Percentiles rank a stretch among this genome's conserved stretches.
Evolutionary conservation across 2,329 filamentous ascomycete genomes (phyloP).

Genomic region (Dactylella cylindrospora): DNA sequence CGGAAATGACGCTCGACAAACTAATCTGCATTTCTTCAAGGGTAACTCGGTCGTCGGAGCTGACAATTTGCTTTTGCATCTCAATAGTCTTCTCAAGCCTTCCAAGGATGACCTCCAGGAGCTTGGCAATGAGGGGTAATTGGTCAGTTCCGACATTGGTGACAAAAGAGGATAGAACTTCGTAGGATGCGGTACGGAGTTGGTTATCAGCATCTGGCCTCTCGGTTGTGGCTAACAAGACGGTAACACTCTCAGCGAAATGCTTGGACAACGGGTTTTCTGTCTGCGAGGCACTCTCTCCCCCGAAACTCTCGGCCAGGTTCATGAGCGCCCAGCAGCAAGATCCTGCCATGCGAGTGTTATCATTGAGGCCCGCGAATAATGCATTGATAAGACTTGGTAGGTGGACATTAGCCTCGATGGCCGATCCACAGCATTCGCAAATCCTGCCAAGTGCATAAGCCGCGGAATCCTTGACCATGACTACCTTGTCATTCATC

Average conservation of each 20-base stretch:
- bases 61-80: conserved; percentile 90
- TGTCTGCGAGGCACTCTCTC: conserved; percentile 61
- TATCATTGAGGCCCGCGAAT: conserved; percentile 85
- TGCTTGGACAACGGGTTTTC: conserved; percentile 83
- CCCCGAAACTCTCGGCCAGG: conserved; percentile 86
- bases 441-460: conserved; percentile 96
- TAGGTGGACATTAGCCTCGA: conserved; percentile 80
- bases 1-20: conserved; percentile 83
- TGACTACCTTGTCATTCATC: conserved; percentile 83
- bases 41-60: conserved; percentile 92
- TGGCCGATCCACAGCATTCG: conserved; percentile 85
- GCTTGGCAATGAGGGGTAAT: conserved; percentile 72
- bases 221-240: conserved; percentile 81
- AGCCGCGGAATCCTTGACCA: conserved; percentile 93
- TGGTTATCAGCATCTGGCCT: conserved; percentile 79
- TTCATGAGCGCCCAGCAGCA: conserved; percentile 99
- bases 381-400: conserved; percentile 82
- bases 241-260: conserved; percentile 88
- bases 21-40: conserved; percentile 98
- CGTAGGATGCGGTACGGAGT: conserved; percentile 91
- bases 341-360: conserved; percentile 93
- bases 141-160: conserved; percentile 87
- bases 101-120: conserved; percentile 86
- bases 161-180: conserved; percentile 93
- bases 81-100: conserved; percentile 86